A percentile compares a stretch with the other conserved stretches of the same genome.
These are phyloP conservation scores for Daldinia childiae DNA, from an alignment of 495 filamentous ascomycete genomes.

Conservation along the genomic window DNA sequence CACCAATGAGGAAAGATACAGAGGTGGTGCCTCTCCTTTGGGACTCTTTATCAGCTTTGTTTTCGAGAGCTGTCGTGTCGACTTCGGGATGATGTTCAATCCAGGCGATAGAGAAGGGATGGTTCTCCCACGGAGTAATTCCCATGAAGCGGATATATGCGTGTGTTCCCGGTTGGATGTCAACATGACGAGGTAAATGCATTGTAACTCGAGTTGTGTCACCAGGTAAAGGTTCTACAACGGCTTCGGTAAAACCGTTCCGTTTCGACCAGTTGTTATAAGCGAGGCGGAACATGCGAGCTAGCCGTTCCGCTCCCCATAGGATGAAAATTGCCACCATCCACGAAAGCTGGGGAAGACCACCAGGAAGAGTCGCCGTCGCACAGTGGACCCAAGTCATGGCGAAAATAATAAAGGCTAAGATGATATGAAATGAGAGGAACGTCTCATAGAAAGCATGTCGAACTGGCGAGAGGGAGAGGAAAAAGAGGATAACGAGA, in stretches of 20 bases:
- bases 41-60: slow-evolving; percentile 23
- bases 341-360: slow-evolving; percentile 70
- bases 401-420: slow-evolving; percentile 69
- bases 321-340: slow-evolving; percentile 72
- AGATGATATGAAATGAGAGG: slow-evolving; percentile 79
- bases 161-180: slow-evolving; percentile 85
- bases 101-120: slow-evolving; percentile 96
- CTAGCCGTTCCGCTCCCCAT: slow-evolving; percentile 80
- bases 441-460: slow-evolving; percentile 98
- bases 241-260: slow-evolving; percentile 71
- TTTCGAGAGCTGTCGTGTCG: slow-evolving; percentile 32
- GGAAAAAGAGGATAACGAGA: slow-evolving; percentile 66
- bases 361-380: slow-evolving; percentile 52
- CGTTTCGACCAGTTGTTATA: slow-evolving; percentile 72
- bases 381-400: slow-evolving; percentile 75
- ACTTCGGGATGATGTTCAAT: slow-evolving; percentile 57
- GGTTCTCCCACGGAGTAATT: slow-evolving; percentile 81
- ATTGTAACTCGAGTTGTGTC: slow-evolving; percentile 86
- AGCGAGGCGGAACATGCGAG: slow-evolving; percentile 72
- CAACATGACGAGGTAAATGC: slow-evolving; percentile 77
- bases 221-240: slow-evolving; percentile 79
- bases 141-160: slow-evolving; percentile 84
- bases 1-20: slow-evolving; percentile 82
- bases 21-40: slow-evolving; percentile 56
- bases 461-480: slow-evolving; percentile 77